Base-by-base conservation (phyloP, 2,329 filamentous ascomycete genomes). In the Periconia digitata region DNA sequence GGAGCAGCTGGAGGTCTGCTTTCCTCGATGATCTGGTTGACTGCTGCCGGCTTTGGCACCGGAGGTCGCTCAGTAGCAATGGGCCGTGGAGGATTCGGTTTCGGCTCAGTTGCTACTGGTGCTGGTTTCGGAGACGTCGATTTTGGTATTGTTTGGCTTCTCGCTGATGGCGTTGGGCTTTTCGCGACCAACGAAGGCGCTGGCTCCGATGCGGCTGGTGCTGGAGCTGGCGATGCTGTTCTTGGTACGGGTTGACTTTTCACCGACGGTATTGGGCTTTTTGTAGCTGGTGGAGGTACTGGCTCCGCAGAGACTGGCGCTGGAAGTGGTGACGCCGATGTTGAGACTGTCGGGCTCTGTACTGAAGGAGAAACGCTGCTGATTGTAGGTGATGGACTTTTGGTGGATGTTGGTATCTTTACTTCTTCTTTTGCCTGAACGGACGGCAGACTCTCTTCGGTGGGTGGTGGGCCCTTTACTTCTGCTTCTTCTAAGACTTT, bases 1-100 rank as follows among this genome's bases (percentile, higher is more conserved):
- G 67, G 67, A 47, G 67, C 66, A 43, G 67, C 65, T 44, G 67
- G 62, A 17, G 67, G 67, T 56, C 66, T 60, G 38, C 53, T 55
- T 20, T 67, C 64, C 47, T 69, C 64, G 17, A 66, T 24, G 37
- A 55, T 32, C 46, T 58, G 56, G 42, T 54, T 55, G 34, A 54
- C 40, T 40, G 54, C 58, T 22, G 44, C 42, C 16, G 50, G 43
- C 54, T 61, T 53, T 59, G 59, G 49, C 35, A 42, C 36, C 43
- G 47, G 53, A 23, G 56, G 54, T 40, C 51, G 55, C 43, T 56
- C 55, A 46, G 51, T 54, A 44, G 50, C 49, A 15, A 54, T 45
- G 49, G 61, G 62, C 48, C 53, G 58, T 52, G 58, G 56, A 45
- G 58, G 56, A 43, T 46, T 44, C 24, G 53, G 48, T 39, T 47